Evolutionary conservation across 1,284 basidiomycete genomes (phyloP), one percentile per base, ranked within the genome.

Genomic region (Heterobasidion annosum): DNA sequence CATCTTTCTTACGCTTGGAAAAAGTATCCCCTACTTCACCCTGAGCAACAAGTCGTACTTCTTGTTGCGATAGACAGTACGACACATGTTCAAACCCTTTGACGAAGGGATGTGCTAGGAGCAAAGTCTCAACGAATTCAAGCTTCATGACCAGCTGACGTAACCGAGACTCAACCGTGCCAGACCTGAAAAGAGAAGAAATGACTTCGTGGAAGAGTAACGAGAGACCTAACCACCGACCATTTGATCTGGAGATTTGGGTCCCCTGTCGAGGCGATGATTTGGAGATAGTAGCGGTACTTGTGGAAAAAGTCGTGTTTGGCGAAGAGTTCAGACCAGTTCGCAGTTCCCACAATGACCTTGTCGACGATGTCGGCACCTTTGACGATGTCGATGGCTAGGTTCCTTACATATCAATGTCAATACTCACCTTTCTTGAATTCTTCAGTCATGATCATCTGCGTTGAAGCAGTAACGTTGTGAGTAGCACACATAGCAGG

Each of bases 401-500:
- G 15, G 56, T 8, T 43, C 8, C 43, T 43, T 51, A 51, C 48
- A 54, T 42, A 37, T 48, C 10, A 34, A 42, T 33, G 8, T 37
- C 42, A 56, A 50, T 3, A 43, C 68, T 55, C 55, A 88, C 93
- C 95, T 75, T 91, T 83, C 73, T 93, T 90, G 70, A 98, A 96
- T 67, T 99, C 97, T 63, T 92, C 88, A 1, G 91, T 96, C 79
- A 98, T 95, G 60, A 99, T 91, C 75, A 89, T 88, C 73, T 98
- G 93, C 1, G 96, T 99, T 12, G 94, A 98, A 44, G 85, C 82
- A 45, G 93, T 94, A 56, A 99, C 94, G 65, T 99, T 99, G 73
- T 99, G 97, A 13, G 97, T 99, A 35, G 96, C 86, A 69, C 96
- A 99, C 96, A 99, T 99, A n/a, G 95, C 91, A 43, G 97, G 97